Base-by-base conservation (phyloP, 805 yeast species). In the Yarrowia sp. region DNA sequence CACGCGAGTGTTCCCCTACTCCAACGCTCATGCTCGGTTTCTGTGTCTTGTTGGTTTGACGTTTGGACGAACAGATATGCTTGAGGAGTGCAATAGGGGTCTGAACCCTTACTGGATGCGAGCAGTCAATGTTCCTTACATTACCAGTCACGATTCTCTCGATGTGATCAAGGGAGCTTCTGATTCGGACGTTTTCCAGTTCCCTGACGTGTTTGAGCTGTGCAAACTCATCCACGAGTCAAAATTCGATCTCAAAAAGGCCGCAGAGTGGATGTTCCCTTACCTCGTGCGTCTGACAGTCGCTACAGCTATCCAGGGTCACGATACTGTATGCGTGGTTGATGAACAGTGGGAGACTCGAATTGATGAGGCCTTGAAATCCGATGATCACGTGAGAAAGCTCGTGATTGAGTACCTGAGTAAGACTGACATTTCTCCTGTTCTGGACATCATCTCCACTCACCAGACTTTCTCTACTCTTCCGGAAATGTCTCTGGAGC, bases 51-150 rank as follows among this genome's bases (percentile, higher is more conserved):
- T 88, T 56, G 97, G 92, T 14, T 77, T 90, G 5, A 79, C 85
- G 22, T 74, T 82, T 12, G 77, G 90, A 72, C 82, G 88, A 69
- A 82, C 90, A 1, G 97, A 91, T 72, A 86, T 91, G 0, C 80
- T 88, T 2, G 97, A 92, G 73, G 97, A 92, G 75, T 89, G 97
- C 0, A 77, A 76, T 5, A 86, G 86, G 71, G 98, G 98, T 0
- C 79, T 94, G 38, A 87, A 92, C 76, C 97, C 97, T 0, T 85
- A 89, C 76, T 89, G 93, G 91, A 90, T 87, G 75, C 84, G 83
- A 56, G 78, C 88, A 3, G 77, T 81, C 42, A 83, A 79, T 65
- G 69, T 40, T 22, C 48, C 55, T n/a, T 46, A 65, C 59, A 65
- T 65, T 16, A 15, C 38, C 14, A 35, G 42, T 8, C 50, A 59